Evolutionary conservation across 2,329 filamentous ascomycete genomes (phyloP), one percentile per base, ranked within the genome.

Genomic region (Aspergillus sp.): DNA sequence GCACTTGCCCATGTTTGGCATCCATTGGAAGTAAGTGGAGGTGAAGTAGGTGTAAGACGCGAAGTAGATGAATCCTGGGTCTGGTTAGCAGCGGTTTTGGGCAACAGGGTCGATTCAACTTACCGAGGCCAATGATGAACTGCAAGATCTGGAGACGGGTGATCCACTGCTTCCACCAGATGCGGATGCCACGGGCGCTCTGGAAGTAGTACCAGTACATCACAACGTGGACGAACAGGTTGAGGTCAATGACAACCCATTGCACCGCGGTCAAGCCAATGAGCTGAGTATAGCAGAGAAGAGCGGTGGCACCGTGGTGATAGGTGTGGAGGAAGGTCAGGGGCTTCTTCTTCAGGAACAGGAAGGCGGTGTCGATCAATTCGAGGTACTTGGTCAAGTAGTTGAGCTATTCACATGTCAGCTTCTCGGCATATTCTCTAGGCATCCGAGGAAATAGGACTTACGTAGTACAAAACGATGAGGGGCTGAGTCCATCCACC

Each of bases 131-230:
- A 69, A 97, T 91, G 67, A 97, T 81, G 74, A 97, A 97, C 70
- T 97, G 91, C 61, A 88, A 82, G 70, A 97, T 97, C 74, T 97
- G 91, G 64, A 96, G 86, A 65, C 90, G 88, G 59, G 91, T 97
- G 67, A 97, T 94, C 86, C 91, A 97, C 75, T 96, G 89, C 86
- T 97, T 97, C 91, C 91, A 97, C 90, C 90, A 96, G 73, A 96
- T 93, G 62, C 85, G 85, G 70, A 97, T 82, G 57, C 93, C 93
- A 58, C 91, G 90, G 43, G 91, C 90, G 64, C 88, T 91, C 79
- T 97, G 91, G 85, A 97, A 97, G 82, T 97, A 97, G 83, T 97
- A 97, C 90, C 90, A 96, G 85, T 97, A 97, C 91, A 97, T 97
- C 66, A 96, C 87, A 46, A 97, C 91, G 74, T 97, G 91, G 43